Base-by-base conservation (phyloP, 2,329 filamentous ascomycete species). In the Beauveria caledonica region DNA sequence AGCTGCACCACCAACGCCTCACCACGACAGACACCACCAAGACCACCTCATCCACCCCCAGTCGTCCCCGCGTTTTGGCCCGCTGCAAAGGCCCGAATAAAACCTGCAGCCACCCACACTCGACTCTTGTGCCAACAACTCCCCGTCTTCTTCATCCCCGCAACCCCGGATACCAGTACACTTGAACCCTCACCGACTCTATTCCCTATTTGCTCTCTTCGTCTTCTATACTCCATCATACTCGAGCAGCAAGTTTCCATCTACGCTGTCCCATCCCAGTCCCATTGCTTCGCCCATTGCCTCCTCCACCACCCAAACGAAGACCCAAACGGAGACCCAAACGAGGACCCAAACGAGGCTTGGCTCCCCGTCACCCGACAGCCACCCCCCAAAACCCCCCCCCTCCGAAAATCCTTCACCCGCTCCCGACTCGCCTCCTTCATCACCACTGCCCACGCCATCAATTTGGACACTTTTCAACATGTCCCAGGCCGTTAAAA, bases 401-500 rank as follows among this genome's bases (percentile, higher is more conserved):
- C 29, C 54, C 39, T 11, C 45, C 19, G 19, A 52, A 59, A 52
- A 53, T 39, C 57, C 49, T 59, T 40, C 56, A 60, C 42, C 33
- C 51, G 29, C 21, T 33, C 29, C 11, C 27, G 51, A 55, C 21
- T 33, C 17, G n/a, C 15, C 19, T 40, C 23, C 39, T 33, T 42
- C 27, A 58, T n/a, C 25, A 45, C 39, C 40, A 29, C 39, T 44
- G 21, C 23, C 53, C 7, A 23, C 36, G 13, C 9, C 25, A 33
- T n/a, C 40, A 36, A 25, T 44, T 40, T 56, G 17, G 11, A 60
- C 65, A 52, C 15, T n/a, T 9, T 3, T 58, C 67, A 70, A 67
- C 64, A 80, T 80, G 80, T 73, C 78, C 48, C 78, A 79, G 65
- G 79, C 80, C 64, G 79, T 83, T 54, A 83, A 83, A 68, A 75